Evolutionary conservation across 805 yeast genomes (phyloP), one percentile per base, ranked within the genome.

Genomic region (Zygotorulaspora sp.): DNA sequence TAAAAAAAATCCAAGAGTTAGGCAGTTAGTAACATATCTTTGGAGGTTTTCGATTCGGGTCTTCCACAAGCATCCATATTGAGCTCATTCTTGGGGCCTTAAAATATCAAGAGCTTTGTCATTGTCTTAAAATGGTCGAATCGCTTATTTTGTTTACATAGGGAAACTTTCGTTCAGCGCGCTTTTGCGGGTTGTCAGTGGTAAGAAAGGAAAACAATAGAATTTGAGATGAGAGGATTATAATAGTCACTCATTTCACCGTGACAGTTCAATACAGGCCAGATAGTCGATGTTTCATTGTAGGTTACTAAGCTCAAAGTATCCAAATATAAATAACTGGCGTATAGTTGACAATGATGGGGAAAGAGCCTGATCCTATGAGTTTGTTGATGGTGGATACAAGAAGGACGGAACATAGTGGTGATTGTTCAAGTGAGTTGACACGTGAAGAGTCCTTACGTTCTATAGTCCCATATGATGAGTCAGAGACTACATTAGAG

Each of bases 401-500:
- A 18, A 18, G 27, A 8, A 30, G 32, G 7, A 31, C 33, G 10
- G 43, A 36, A 17, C 43, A 38, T 19, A 31, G 40, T 20, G 41
- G 43, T 26, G 43, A 43, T 16, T 23, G 30, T 21, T 39, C 40
- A 11, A 36, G 46, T 25, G 40, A 24, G 8, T 16, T 39, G 22
- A 36, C 41, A 22, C 44, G 43, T 25, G 47, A 30, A 13, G 42
- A 35, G 27, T 37, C 45, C n/a, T 36, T 32, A 13, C 14, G 30
- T 4, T 37, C 32, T 17, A 40, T 32, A 30, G 31, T 28, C 16
- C 43, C 43, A 10, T 27, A 35, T 24, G 47, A 37, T 17, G 47
- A 30, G 17, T 39, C 43, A 7, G 40, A 43, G 11, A 40, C 47
- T 3, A 41, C 47, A 8, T 25, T 43, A 25, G 47, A 43, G 29